Evolutionary conservation across 345 rosid species (phyloP).

Genomic region (Populus deltoides): DNA sequence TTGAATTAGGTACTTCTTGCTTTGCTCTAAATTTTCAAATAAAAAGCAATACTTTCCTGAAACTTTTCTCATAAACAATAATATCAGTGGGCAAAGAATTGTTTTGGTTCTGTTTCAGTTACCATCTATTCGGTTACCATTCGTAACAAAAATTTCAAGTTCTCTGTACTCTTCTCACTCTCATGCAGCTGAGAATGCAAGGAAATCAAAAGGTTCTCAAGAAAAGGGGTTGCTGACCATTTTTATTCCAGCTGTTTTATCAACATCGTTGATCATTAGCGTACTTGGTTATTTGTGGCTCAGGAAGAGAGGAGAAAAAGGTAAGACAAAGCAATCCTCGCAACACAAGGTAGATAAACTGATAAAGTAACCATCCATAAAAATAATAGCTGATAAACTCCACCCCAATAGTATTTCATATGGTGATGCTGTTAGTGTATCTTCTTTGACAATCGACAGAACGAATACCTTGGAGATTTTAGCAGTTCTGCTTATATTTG

Average conservation of each 20-base stretch:
- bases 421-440: no score
- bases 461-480: no score
- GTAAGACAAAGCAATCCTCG: neutral
- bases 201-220: neutral
- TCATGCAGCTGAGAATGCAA: neutral
- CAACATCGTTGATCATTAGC: neutral
- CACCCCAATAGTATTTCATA: no score
- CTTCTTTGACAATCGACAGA: no score
- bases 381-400: no score
- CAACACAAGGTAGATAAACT: neutral
- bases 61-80: neutral
- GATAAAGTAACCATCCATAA: no score
- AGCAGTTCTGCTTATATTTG: neutral
- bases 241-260: neutral
- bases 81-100: no score
- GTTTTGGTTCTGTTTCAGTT: no score
- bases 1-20: constrained; percentile 14
- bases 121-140: neutral
- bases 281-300: neutral
- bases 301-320: neutral
- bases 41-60: neutral
- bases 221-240: neutral
- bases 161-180: neutral
- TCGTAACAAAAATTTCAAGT: neutral
- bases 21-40: neutral